A percentile compares a stretch with the other conserved stretches of the same genome.
Evolutionary conservation across 345 rosid genomes (phyloP).

Genomic region (Sonneratia alba): DNA sequence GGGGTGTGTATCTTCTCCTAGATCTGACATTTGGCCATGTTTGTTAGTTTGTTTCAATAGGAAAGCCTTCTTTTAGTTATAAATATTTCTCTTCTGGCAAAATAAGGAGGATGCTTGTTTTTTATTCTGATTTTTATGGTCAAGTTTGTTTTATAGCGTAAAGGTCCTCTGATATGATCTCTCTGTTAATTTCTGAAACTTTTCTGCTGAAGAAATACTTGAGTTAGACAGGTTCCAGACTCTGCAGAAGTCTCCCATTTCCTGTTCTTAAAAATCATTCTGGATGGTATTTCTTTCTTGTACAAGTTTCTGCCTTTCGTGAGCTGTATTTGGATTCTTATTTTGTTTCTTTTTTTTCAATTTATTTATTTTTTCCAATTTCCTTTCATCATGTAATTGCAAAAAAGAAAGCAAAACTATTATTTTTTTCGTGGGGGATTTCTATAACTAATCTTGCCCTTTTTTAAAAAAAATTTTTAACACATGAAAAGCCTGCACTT

Average conservation of each 20-base stretch:
- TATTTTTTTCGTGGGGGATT: background rate
- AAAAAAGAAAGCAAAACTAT: background rate
- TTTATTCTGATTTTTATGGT: background rate
- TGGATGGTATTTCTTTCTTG: background rate
- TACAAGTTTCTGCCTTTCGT: background rate
- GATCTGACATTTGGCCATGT: background rate
- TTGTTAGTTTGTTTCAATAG: background rate
- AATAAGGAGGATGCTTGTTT: background rate
- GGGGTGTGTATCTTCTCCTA: conserved; percentile 38
- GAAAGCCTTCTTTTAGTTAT: background rate
- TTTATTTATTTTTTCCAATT: background rate
- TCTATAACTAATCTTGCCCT: background rate
- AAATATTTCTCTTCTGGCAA: background rate
- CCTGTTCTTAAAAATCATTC: background rate
- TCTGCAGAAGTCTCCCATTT: background rate
- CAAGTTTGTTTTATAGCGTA: background rate
- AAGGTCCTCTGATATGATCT: background rate
- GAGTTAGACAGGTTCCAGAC: background rate
- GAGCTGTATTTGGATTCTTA: background rate
- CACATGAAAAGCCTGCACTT: background rate
- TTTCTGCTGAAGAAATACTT: background rate
- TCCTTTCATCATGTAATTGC: background rate
- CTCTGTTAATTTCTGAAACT: background rate
- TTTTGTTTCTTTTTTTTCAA: background rate
- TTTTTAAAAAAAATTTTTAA: too few relatives aligned